phyloP scores from a whole-genome alignment of 257 asterid species.

The Verbascum thapsus region DNA sequence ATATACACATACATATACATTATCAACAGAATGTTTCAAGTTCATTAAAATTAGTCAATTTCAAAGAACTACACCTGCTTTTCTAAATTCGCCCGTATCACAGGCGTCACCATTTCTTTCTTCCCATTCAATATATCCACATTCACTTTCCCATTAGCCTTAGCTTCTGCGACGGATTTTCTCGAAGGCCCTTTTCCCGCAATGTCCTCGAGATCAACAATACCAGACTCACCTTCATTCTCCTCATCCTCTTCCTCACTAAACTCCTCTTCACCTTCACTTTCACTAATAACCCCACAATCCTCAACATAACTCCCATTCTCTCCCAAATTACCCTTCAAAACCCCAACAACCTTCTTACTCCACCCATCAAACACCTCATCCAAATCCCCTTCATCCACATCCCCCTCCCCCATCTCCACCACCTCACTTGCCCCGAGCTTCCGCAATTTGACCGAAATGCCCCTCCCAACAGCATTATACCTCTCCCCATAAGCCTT shows the following conservation, averaged over 20 bases:
- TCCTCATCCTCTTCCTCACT: constrained; percentile 57
- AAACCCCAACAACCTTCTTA: constrained; percentile 51
- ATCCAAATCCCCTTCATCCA: constrained; percentile 66
- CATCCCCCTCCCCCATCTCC: constrained; percentile 74
- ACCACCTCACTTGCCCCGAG: constrained; percentile 80
- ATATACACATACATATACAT: too few species aligned
- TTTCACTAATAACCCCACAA: constrained; percentile 41
- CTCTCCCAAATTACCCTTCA: constrained; percentile 48
- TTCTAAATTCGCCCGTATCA: constrained; percentile 74
- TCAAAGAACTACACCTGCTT: constrained; percentile 69
- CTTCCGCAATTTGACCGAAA: constrained; percentile 53
- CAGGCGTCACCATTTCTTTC: constrained; percentile 96
- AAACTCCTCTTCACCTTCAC: constrained; percentile 47
- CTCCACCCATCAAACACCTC: constrained; percentile 84
- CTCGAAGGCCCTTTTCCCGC: constrained; percentile 90
- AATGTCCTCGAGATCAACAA: constrained; percentile 95
- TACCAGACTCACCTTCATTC: constrained; percentile 41
- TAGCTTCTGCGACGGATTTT: constrained; percentile 42
- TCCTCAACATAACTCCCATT: constrained; percentile 30
- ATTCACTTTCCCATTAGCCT: constrained; percentile 60
- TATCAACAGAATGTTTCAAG: neutral
- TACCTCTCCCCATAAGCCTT: constrained; percentile 64
- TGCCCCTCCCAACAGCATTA: constrained; percentile 67
- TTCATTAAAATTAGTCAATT: neutral
- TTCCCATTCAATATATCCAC: constrained; percentile 58